phyloP scores from a whole-genome alignment of 495 filamentous ascomycete genomes.

The Aspergillus campestris region DNA sequence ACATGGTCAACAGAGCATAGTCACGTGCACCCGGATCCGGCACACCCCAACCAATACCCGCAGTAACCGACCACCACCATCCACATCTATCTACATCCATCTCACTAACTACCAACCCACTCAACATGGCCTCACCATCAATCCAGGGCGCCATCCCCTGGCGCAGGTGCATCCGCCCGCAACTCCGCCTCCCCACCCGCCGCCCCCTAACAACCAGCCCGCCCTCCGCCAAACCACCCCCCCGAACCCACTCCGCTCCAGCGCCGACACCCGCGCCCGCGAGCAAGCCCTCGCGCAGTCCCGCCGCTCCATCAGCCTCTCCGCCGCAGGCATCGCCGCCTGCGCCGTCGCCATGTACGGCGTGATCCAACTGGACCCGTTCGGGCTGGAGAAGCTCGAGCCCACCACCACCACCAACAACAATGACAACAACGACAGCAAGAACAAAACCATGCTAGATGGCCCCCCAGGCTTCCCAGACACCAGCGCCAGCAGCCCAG shows the following conservation, averaged over 20 bases:
- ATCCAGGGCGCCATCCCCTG: slow-evolving; percentile 19
- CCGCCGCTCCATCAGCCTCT: slow-evolving; percentile 26
- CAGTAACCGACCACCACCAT: neutral
- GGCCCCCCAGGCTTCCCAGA: slow-evolving; percentile 30
- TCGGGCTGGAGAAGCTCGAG: slow-evolving; percentile 19
- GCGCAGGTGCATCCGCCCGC: slow-evolving; percentile 26
- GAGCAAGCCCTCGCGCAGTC: slow-evolving; percentile 19
- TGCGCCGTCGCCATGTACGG: slow-evolving; percentile 32
- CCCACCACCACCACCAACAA: neutral
- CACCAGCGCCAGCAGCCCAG: slow-evolving; percentile 11
- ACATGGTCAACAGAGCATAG: too few relatives aligned
- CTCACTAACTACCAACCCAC: slow-evolving; percentile 3
- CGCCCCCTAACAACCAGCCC: slow-evolving; percentile 22
- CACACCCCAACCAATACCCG: neutral
- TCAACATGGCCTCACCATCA: slow-evolving; percentile 17
- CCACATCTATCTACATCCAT: slow-evolving; percentile 3
- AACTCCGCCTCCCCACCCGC: slow-evolving; percentile 10
- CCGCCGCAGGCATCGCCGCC: slow-evolving; percentile 26
- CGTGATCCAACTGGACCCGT: slow-evolving; percentile 31
- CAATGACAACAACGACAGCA: neutral
- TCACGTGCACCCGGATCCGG: too few relatives aligned
- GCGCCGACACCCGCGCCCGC: slow-evolving; percentile 4
- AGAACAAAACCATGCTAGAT: slow-evolving; percentile 27
- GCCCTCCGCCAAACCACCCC: slow-evolving; percentile 15
- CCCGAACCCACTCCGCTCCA: slow-evolving; percentile 23